Evolutionary conservation across 2,329 filamentous ascomycete species (phyloP), one percentile per base, ranked within the genome.

Genomic region (Pseudocercospora crystallina): DNA sequence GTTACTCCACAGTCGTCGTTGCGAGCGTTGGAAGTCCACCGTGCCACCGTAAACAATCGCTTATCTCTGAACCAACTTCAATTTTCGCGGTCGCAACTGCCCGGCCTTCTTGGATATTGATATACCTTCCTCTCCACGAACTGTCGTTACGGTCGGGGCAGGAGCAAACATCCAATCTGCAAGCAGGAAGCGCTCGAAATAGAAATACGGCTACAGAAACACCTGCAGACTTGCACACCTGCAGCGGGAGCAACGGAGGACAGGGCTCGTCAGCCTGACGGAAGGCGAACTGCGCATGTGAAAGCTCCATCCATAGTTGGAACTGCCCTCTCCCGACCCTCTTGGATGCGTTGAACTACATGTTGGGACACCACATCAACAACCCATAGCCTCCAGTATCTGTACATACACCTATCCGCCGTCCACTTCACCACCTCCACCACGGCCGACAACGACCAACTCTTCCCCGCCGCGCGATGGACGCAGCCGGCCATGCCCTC

Each of bases 401-500:
- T 26, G 20, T 26, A 34, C 35, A 39, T 41, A 32, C 35, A 39
- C 41, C 34, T 37, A 8, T 29, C 32, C 13, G 20, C 20, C 20
- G 20, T 26, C 20, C 20, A 4, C 20, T 26, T 26, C 7, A 3
- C 9, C 35, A 38, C 13, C 35, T 10, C 7, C 35, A 39, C 31
- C 35, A 43, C 43, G 20, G 41, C 35, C 46, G 13, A 43, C 51
- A 46, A 40, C 46, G 13, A 26, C 30, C 41, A 34, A 33, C 34
- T 17, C 36, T 32, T 42, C 40, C 30, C 14, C 12, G 26, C 15
- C 43, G 35, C 38, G 49, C 61, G 64, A 80, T 79, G 76, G 73
- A 77, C 58, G 69, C 73, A 45, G 61, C 70, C 48, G 64, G 61
- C 49, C 57, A 71, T 53, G 50, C 70, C 46, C 61, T 73, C 52